A percentile compares a stretch with the other conserved stretches of the same genome.
Evolutionary conservation across 2,329 filamentous ascomycete genomes (phyloP).

Genomic region (Bisporella sp.): DNA sequence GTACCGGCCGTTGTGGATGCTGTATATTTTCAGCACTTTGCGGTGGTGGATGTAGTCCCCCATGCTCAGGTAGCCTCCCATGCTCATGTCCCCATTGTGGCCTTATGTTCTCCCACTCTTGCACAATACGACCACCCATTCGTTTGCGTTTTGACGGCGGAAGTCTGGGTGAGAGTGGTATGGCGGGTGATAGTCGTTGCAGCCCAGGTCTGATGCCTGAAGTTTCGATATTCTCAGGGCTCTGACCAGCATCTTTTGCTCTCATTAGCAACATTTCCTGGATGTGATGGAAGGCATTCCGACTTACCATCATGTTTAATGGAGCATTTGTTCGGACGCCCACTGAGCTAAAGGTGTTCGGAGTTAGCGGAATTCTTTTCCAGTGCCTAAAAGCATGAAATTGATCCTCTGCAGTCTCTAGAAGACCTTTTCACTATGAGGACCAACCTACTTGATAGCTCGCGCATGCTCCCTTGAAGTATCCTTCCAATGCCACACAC

Average conservation of each 20-base stretch:
- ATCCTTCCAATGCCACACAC: conserved; percentile 25
- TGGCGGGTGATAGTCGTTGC: conserved; percentile 2
- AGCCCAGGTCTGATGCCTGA: conserved; percentile 1
- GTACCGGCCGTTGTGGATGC: background rate
- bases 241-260: conserved; percentile 8
- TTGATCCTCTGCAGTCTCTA: too few species aligned
- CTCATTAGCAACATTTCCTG: background rate
- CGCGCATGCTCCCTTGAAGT: conserved; percentile 28
- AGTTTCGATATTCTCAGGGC: conserved; percentile 14
- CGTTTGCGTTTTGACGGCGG: conserved; percentile 17
- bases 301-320: conserved; percentile 27
- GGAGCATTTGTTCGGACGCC: conserved; percentile 25
- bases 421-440: too few species aligned
- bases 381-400: too few species aligned
- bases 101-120: conserved; percentile 21
- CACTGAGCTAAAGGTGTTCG: too few species aligned
- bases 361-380: too few species aligned
- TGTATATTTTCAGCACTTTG: background rate
- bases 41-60: conserved; percentile 1
- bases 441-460: conserved; percentile 26
- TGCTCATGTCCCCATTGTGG: conserved; percentile 25
- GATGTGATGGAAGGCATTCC: background rate
- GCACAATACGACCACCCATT: conserved; percentile 13
- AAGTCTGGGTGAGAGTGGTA: conserved; percentile 5
- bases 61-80: background rate